These are phyloP conservation scores for Fraxinus ornus DNA, from an alignment of 305 asterid genomes.

Conservation along the genomic window DNA sequence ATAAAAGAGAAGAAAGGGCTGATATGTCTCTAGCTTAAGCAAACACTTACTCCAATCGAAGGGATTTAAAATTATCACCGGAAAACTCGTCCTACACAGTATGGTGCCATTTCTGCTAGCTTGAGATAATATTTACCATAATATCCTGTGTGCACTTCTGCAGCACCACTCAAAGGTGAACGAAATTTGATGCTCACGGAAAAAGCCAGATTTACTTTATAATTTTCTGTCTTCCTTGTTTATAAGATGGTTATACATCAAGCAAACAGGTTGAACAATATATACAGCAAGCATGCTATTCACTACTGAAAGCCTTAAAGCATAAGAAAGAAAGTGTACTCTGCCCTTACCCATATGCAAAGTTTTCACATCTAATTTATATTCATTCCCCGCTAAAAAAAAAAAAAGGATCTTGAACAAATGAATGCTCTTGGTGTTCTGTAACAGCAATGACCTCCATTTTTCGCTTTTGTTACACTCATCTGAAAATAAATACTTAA, in stretches of 20 bases:
- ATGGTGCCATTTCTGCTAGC: background rate
- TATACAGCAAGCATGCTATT: background rate
- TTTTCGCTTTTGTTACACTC: background rate
- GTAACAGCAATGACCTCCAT: background rate
- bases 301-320: background rate
- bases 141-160: background rate
- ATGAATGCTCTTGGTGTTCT: background rate
- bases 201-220: background rate
- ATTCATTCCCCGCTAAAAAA: background rate
- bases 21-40: background rate
- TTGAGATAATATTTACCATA: background rate
- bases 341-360: background rate
- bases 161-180: background rate
- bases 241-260: background rate
- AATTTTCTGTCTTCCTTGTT: background rate
- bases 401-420: background rate
- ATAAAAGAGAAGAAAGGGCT: background rate
- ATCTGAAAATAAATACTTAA: background rate
- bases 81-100: background rate
- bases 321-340: background rate
- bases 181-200: background rate
- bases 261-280: background rate
- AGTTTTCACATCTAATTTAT: background rate
- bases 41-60: background rate
- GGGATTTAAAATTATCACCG: background rate